phyloP scores from a whole-genome alignment of 306 rosid genomes.

The Malus fusca region DNA sequence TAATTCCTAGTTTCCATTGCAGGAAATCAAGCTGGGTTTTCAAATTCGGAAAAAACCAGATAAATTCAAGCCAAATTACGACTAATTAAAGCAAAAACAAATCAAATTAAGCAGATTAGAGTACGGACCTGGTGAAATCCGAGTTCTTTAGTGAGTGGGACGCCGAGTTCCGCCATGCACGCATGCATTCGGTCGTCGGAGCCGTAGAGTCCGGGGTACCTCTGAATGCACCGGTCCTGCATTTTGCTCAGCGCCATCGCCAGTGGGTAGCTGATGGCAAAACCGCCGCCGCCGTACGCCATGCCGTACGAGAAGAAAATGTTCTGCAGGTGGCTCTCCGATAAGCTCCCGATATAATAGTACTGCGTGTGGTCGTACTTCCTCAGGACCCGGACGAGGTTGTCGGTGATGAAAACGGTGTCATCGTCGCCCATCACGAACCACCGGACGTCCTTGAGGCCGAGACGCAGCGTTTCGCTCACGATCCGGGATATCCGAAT shows the following conservation, averaged over 20 bases:
- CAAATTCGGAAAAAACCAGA: not conserved
- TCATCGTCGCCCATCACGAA: constrained; percentile 98
- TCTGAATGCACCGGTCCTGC: constrained; percentile 81
- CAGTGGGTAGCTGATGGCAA: constrained; percentile 73
- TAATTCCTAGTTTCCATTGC: not conserved
- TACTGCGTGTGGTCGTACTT: constrained; percentile 70
- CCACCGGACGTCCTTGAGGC: constrained; percentile 66
- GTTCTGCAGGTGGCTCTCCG: constrained; percentile 93
- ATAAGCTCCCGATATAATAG: constrained; percentile 78
- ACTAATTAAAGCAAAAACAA: not conserved
- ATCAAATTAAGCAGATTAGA: not conserved
- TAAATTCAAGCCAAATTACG: not conserved
- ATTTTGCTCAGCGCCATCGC: constrained; percentile 57
- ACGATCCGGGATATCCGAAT: constrained; percentile 88
- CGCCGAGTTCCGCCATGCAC: constrained; percentile 99
- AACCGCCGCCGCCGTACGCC: constrained; percentile 99
- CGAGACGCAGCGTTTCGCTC: constrained; percentile 70
- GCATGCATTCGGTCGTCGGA: constrained; percentile 98
- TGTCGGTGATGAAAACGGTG: constrained; percentile 81
- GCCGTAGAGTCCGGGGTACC: constrained; percentile 85
- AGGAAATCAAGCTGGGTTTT: not conserved
- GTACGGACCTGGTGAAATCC: constrained; percentile 84
- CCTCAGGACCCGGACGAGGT: constrained; percentile 49
- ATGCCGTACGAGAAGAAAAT: constrained; percentile 84
- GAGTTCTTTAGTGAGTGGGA: constrained; percentile 87